These are phyloP conservation scores for Hypericum androsaemum DNA, from an alignment of 345 rosid genomes.

Conservation along the genomic window DNA sequence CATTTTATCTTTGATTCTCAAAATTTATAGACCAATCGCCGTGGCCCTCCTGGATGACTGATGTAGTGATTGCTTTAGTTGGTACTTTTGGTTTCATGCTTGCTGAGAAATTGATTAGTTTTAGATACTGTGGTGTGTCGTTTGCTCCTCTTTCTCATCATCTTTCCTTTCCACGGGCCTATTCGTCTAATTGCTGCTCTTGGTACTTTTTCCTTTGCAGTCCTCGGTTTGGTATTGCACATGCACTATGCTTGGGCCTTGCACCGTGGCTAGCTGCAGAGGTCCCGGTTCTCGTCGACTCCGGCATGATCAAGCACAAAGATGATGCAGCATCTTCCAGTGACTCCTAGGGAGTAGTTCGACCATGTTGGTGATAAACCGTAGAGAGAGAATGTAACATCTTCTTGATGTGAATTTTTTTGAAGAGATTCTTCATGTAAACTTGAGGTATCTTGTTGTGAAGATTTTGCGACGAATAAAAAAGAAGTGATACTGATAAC, in stretches of 20 bases:
- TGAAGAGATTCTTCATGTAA: too few species aligned
- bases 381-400: too few species aligned
- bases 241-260: slow-evolving; percentile 94
- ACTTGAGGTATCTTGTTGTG: too few species aligned
- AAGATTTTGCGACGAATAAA: too few species aligned
- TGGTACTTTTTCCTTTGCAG: slow-evolving; percentile 28
- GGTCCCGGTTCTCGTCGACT: slow-evolving; percentile 87
- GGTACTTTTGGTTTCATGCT: too few species aligned
- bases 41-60: too few species aligned
- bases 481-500: too few species aligned
- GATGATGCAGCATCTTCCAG: slow-evolving; percentile 62
- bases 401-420: too few species aligned
- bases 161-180: not conserved
- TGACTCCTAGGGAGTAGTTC: slow-evolving; percentile 30
- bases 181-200: not conserved
- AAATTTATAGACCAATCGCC: too few species aligned
- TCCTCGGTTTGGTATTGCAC: slow-evolving; percentile 92
- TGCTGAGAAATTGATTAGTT: not conserved
- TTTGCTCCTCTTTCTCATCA: not conserved
- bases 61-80: too few species aligned
- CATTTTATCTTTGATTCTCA: too few species aligned
- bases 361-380: too few species aligned
- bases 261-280: slow-evolving; percentile 99
- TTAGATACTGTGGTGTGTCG: not conserved
- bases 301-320: slow-evolving; percentile 95